Base-by-base conservation (phyloP, 345 rosid genomes). In the Arabidopsis arenosa region DNA sequence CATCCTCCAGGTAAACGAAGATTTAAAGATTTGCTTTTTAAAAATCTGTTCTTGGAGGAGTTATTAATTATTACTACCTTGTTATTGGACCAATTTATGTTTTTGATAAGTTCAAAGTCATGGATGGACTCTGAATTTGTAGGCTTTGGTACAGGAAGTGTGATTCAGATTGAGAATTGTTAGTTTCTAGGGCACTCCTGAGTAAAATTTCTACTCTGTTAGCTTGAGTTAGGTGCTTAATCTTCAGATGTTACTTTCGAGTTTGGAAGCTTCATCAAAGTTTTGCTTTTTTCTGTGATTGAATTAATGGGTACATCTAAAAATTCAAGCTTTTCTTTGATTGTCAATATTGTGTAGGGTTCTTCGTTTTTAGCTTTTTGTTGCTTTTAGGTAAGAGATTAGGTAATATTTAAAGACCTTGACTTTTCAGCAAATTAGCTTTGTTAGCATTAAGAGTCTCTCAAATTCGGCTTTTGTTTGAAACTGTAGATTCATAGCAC, bases 301-400 rank as follows among this genome's bases (percentile, higher is more conserved):
- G 23, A 71, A 58, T 66, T 65, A 78, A 41, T 71, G 68, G 68
- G 41, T 14, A 28, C 44, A 37, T 71, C 68, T 65, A 77, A 71
- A 77, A 58, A 49, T 55, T 58, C 80, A 72, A 51, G 56, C 77
- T 78, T 76, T 67, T 55, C 43, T 63, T 76, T 45, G 52, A 54
- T 70, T 70, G 36, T 63, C 30, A 41, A 32, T 69, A 28, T 35
- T 54, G 28, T 76, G 80, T 76, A 76, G 80, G 80, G 80, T 68
- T 75, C 79, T 75, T 75, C 14, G 79, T 47, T 49, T 60, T 32
- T 61, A 32, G 40, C 51, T 15, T 35, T 60, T 62, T 13, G 55
- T 33, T 13, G 7, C 80, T 76, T 76, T 76, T 76, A 69, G 80
- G 75, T 76, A 62, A 67, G 74, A 10, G 64, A 69, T 76, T 76